phyloP scores from a whole-genome alignment of 2,329 filamentous ascomycete genomes.

The Venturia nashicola region DNA sequence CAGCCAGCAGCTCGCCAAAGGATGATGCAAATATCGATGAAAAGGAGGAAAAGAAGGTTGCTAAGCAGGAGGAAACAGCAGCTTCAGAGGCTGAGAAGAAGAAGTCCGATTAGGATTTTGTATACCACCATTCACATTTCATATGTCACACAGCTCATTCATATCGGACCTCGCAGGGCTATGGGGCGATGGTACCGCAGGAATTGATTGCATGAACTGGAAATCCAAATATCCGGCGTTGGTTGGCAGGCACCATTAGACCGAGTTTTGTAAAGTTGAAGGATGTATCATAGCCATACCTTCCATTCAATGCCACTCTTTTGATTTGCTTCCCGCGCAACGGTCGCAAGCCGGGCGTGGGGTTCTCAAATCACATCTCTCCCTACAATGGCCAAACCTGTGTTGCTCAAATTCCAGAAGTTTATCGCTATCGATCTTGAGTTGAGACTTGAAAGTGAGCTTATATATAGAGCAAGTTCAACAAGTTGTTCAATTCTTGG shows the following conservation, averaged over 20 bases:
- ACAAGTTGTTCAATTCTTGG: no score
- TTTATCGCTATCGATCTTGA: no score
- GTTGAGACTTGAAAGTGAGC: no score
- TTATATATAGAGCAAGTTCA: no score
- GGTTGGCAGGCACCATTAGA: not conserved
- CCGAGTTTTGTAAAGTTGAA: not conserved
- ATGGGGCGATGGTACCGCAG: not conserved
- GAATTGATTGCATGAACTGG: not conserved
- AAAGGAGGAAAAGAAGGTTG: conserved; percentile 51
- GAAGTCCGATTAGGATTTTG: not conserved
- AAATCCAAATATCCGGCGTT: not conserved
- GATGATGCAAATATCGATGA: conserved; percentile 92
- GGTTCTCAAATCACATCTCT: no score
- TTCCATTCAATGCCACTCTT: not conserved
- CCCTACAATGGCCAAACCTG: no score
- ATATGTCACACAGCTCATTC: not conserved
- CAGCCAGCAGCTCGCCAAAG: conserved; percentile 48
- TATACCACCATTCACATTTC: not conserved
- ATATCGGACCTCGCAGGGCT: not conserved
- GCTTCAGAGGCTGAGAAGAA: not conserved
- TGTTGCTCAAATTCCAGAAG: no score
- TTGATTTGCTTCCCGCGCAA: not conserved
- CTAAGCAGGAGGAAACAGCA: not conserved
- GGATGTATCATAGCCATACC: not conserved
- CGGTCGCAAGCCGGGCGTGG: no score